Base-by-base conservation (phyloP, 2,329 filamentous ascomycete species). In the Alternaria dauci region DNA sequence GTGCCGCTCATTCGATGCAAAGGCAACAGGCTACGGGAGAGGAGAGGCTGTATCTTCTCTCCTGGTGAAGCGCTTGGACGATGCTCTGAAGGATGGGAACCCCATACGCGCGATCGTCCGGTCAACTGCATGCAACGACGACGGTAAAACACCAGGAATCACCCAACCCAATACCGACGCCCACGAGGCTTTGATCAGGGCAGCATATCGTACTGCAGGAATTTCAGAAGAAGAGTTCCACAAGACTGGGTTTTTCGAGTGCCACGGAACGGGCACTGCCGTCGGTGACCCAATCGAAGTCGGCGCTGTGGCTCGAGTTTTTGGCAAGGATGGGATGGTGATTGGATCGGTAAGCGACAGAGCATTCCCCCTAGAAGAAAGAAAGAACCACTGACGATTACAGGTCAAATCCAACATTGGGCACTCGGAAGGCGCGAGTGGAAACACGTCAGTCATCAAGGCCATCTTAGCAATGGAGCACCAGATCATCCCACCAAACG, bases 201-300 rank as follows among this genome's bases (percentile, higher is more conserved):
- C 16, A 26, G 54, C 47, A 14, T 48, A 54, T 16, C 20, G 34
- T 38, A 8, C 14, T 16, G 34, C 14, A 16, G 34, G 34, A 5
- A 36, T 36, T 16, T 5, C 34, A 16, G 34, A 36, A 5, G 20
- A 36, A 16, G 32, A 36, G 5, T n/a, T 38, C 16, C 4, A 7
- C 34, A n/a, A n/a, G 16, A 38, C 34, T 8, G 34, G 16, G 2
- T n/a, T 38, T n/a, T n/a, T 38, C 11, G 34, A 38, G 34, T 38
- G 34, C 11, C 74, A 76, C 53, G 74, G 87, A 5, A 89, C 87
- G 0, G 87, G 87, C 4, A 89, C 87, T 0, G 81, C 38, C 16
- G 38, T 32, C 3, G 56, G 73, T 2, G 76, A 78, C 52, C 70
- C 74, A 1, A 70, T 76, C 7, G 74, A 78, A 50, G 67, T 70